A percentile compares a stretch with the other conserved stretches of the same genome.
These are phyloP conservation scores for Zymoseptoria pseudotritici DNA, from an alignment of 2,329 filamentous ascomycete genomes.

Conservation along the genomic window DNA sequence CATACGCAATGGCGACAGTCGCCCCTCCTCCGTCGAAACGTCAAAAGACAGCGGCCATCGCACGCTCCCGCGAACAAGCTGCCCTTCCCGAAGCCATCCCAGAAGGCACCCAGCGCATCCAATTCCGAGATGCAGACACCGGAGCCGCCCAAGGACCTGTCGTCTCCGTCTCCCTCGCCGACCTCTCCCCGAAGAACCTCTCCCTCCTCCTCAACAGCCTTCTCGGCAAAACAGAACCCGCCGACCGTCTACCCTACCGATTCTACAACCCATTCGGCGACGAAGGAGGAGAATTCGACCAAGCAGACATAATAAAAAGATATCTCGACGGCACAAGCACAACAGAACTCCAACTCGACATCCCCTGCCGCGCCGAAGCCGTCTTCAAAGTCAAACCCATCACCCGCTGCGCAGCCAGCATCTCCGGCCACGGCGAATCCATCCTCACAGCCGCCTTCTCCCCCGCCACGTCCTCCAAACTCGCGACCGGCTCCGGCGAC, in stretches of 20 bases:
- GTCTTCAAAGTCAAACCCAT: slow-evolving; percentile 91
- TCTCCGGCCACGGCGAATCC: slow-evolving; percentile 84
- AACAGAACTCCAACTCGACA: slow-evolving; percentile 55
- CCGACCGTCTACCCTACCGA: slow-evolving; percentile 58
- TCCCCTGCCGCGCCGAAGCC: slow-evolving; percentile 71
- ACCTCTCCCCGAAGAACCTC: slow-evolving; percentile 82
- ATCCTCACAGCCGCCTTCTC: slow-evolving; percentile 84
- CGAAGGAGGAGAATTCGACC: slow-evolving; percentile 36
- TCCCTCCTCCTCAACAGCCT: slow-evolving; percentile 80
- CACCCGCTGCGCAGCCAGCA: slow-evolving; percentile 78
- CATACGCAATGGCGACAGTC: slow-evolving; percentile 65
- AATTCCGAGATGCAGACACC: slow-evolving; percentile 76
- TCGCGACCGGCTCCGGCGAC: slow-evolving; percentile 87
- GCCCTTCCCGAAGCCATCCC: slow-evolving; percentile 56
- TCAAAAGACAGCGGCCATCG: slow-evolving; percentile 67
- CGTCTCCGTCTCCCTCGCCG: slow-evolving; percentile 70
- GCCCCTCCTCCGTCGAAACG: slow-evolving; percentile 81
- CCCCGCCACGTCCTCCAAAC: slow-evolving; percentile 63
- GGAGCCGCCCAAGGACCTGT: slow-evolving; percentile 60
- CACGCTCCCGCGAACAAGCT: slow-evolving; percentile 66
- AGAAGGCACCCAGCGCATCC: slow-evolving; percentile 60
- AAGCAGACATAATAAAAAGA: slow-evolving; percentile 32
- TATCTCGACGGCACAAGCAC: slow-evolving; percentile 41
- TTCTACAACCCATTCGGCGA: slow-evolving; percentile 48
- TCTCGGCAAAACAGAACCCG: slow-evolving; percentile 55